Evolutionary conservation across 2,329 filamentous ascomycete species (phyloP), one percentile per base, ranked within the genome.

Genomic region (Endocalyx cinctus): DNA sequence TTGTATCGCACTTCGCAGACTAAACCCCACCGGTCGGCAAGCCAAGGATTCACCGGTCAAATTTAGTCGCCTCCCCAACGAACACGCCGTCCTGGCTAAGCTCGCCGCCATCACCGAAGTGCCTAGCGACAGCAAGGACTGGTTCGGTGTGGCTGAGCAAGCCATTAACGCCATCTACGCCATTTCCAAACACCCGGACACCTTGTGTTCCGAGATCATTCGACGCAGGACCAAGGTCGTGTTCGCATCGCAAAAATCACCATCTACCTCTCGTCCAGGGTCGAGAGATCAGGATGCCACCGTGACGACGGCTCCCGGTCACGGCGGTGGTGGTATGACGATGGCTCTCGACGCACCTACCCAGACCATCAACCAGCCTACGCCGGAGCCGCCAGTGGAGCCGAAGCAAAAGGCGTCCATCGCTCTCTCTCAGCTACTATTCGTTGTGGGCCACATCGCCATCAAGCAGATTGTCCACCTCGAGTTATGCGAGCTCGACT

Each of bases 381-480:
- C 39, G n/a, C 53, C 48, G 22, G 54, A 59, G 26, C 50, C 54
- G 12, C 42, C 54, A 5, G 60, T 42, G n/a, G 66, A 66, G 44
- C 60, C 69, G 7, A 78, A 72, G 51, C 77, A 82, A 18, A 86
- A 82, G 47, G 77, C 81, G 5, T 80, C 87, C 1, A 73, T 88
- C 29, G 81, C 78, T 1, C 70, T 98, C 2, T 95, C 92, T 0
- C 92, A 97, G 52, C 73, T 98, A 2, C 71, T 98, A 0, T 97
- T 97, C 56, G 84, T 95, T 22, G 90, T 97, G 18, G 92, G 92
- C 0, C 92, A 98, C 54, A 85, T 97, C 29, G 92, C 92, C 11
- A 92, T 98, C 56, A 98, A 98, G 65, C 94, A 98, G 57, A 98
- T 98, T 48, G 94, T 98, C 1, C 92, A 98, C 57, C 76, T 98